phyloP scores from a whole-genome alignment of 495 filamentous ascomycete species.

The Trichoderma asperelloides region DNA sequence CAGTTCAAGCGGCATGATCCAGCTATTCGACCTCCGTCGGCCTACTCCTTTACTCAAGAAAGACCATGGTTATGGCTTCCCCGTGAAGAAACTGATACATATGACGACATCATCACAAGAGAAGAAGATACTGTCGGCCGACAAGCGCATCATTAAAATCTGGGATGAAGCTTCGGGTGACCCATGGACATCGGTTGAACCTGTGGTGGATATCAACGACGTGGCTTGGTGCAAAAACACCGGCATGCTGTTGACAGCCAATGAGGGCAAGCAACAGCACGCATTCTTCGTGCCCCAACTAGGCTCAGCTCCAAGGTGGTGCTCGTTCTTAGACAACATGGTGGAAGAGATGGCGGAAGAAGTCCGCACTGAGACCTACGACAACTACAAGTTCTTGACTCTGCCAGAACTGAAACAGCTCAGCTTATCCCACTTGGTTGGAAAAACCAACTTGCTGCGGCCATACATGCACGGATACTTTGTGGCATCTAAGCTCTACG shows the following conservation, averaged over 20 bases:
- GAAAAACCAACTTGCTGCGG: conserved; percentile 73
- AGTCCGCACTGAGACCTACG: conserved; percentile 68
- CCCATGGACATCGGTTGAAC: conserved; percentile 92
- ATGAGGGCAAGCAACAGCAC: conserved; percentile 88
- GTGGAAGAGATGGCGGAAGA: conserved; percentile 96
- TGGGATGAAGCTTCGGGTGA: conserved; percentile 76
- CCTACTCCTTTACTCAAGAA: conserved; percentile 77
- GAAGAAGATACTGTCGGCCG: conserved; percentile 81
- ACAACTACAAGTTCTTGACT: conserved; percentile 97
- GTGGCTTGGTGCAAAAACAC: conserved; percentile 81
- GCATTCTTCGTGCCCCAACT: conserved; percentile 93
- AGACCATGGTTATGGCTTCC: conserved; percentile 93
- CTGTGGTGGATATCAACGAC: conserved; percentile 84
- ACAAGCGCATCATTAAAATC: conserved; percentile 95
- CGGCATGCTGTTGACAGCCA: conserved; percentile 90
- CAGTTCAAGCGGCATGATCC: conserved; percentile 76
- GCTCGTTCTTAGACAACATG: conserved; percentile 89
- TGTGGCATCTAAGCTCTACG: conserved; percentile 83
- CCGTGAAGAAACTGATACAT: conserved; percentile 83
- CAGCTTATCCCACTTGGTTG: conserved; percentile 78
- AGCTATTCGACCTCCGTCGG: conserved; percentile 87
- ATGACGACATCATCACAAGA: conserved; percentile 69
- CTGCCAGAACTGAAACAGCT: conserved; percentile 68
- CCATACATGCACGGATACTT: conserved; percentile 99
- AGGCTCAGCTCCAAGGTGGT: conserved; percentile 89